These are phyloP conservation scores for Talaromyces verruculosus DNA, from an alignment of 2,329 filamentous ascomycete species.

Conservation along the genomic window DNA sequence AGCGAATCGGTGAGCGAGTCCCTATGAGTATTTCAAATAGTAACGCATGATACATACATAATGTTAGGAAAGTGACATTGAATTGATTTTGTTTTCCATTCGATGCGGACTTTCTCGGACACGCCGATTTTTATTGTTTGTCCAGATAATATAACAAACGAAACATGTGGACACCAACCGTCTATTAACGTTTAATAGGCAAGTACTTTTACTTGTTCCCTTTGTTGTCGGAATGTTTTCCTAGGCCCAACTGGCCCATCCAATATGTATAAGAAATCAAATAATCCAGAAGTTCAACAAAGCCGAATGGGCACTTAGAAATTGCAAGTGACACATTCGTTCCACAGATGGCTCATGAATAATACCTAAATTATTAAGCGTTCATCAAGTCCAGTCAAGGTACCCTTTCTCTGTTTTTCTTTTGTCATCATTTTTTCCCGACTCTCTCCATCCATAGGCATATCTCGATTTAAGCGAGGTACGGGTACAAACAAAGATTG, in stretches of 20 bases:
- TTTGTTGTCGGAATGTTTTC: not conserved
- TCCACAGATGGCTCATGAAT: not conserved
- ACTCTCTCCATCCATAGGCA: not conserved
- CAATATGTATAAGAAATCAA: not conserved
- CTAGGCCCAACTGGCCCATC: not conserved
- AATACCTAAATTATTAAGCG: not conserved
- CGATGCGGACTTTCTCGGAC: not conserved
- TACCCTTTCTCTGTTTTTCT: not conserved
- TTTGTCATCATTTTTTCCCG: not conserved
- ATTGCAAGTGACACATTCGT: constrained; percentile 4
- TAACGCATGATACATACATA: not conserved
- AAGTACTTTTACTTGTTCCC: not conserved
- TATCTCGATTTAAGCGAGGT: not conserved
- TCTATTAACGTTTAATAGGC: not conserved
- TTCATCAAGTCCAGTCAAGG: not conserved
- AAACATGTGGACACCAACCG: not conserved
- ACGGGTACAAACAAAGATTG: constrained; percentile 6
- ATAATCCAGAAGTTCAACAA: constrained; percentile 3
- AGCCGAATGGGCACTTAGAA: not conserved
- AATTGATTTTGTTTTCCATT: not conserved
- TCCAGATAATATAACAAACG: not conserved
- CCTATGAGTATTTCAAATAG: not conserved
- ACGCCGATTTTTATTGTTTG: not conserved
- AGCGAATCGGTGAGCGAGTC: not conserved
- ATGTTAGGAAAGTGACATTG: not conserved